Evolutionary conservation across 768 basidiomycete species (phyloP).

Genomic region (Auriscalpium vulgare): DNA sequence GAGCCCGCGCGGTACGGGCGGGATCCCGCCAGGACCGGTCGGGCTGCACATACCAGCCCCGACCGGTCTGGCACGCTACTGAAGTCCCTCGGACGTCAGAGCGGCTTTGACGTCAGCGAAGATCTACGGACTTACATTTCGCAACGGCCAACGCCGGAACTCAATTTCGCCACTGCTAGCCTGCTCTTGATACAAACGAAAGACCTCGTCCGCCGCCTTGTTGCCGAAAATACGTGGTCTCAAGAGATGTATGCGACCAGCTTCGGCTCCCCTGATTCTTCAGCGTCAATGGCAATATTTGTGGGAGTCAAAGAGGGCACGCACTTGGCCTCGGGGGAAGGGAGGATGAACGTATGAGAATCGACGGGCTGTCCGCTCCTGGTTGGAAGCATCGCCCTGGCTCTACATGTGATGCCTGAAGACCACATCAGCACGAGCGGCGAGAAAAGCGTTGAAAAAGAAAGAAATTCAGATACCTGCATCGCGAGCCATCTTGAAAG

Average conservation of each 20-base stretch:
- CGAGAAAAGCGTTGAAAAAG: neutral
- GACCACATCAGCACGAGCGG: neutral
- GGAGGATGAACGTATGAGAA: no score
- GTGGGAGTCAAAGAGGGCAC: neutral
- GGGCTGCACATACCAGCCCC: no score
- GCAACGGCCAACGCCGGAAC: slow-evolving; percentile 68
- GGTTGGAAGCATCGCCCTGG: no score
- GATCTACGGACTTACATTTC: slow-evolving; percentile 39
- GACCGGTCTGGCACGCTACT: no score
- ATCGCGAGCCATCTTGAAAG: slow-evolving; percentile 11
- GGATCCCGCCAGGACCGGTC: no score
- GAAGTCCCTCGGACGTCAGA: slow-evolving; percentile 12
- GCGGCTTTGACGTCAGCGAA: neutral
- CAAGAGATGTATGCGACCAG: no score
- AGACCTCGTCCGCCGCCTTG: slow-evolving; percentile 43
- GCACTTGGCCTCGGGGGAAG: neutral
- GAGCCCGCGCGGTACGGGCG: no score
- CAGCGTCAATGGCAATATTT: no score
- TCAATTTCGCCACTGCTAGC: slow-evolving; percentile 45
- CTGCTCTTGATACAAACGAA: slow-evolving; percentile 59
- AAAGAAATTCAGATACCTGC: neutral
- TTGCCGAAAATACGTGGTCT: slow-evolving; percentile 29
- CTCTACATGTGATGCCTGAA: slow-evolving; percentile 7
- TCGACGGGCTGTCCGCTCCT: no score
- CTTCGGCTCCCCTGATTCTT: no score